Evolutionary conservation across 805 yeast species (phyloP).

Genomic region (Starmerella asiatica): DNA sequence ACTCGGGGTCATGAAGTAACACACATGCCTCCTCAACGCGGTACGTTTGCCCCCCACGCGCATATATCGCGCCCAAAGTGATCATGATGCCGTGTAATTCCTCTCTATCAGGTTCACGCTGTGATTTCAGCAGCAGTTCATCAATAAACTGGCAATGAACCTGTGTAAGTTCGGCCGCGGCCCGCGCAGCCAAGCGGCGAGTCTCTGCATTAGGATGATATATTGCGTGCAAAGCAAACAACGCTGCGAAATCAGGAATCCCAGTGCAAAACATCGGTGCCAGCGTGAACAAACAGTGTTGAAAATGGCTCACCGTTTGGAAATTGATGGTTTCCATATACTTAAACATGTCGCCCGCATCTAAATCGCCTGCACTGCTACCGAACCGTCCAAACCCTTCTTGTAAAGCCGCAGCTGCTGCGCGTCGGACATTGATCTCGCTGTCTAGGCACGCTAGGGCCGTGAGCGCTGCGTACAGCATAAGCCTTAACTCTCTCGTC

Average conservation of each 20-base stretch:
- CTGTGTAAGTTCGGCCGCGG: not conserved
- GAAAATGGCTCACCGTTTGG: slow-evolving; percentile 33
- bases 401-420: slow-evolving; percentile 77
- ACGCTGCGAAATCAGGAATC: slow-evolving; percentile 17
- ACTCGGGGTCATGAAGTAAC: not conserved
- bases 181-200: slow-evolving; percentile 31
- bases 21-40: not conserved
- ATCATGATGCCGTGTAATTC: slow-evolving; percentile 11
- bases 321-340: slow-evolving; percentile 50
- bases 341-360: slow-evolving; percentile 20
- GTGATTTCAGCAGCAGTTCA: not conserved
- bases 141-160: not conserved
- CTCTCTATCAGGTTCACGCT: slow-evolving; percentile 1
- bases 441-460: slow-evolving; percentile 51
- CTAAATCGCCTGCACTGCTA: slow-evolving; percentile 25
- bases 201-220: slow-evolving; percentile 32
- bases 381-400: slow-evolving; percentile 74
- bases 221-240: slow-evolving; percentile 27
- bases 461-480: slow-evolving; percentile 32
- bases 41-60: not conserved
- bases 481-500: slow-evolving; percentile 11
- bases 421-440: slow-evolving; percentile 62
- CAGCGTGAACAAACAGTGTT: slow-evolving; percentile 31
- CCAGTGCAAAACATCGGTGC: slow-evolving; percentile 22
- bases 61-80: slow-evolving; percentile 7